Percentiles rank a stretch among this genome's conserved stretches.
phyloP scores from a whole-genome alignment of 2,329 filamentous ascomycete species.

The Botrytis byssoidea region DNA sequence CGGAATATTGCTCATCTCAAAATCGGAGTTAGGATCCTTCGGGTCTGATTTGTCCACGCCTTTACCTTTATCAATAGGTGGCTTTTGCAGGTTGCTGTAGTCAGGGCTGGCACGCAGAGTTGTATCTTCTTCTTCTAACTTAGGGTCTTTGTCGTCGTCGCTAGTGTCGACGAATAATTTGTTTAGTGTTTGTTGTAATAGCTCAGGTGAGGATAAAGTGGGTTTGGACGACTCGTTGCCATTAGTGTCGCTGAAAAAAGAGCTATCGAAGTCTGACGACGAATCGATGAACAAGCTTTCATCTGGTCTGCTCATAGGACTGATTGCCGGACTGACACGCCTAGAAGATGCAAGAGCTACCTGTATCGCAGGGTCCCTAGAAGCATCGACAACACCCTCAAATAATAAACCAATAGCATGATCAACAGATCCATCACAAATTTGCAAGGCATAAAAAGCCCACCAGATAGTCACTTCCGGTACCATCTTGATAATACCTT shows the following conservation, averaged over 20 bases:
- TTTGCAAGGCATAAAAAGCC: constrained; percentile 2
- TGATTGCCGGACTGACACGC: background rate
- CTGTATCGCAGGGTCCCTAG: background rate
- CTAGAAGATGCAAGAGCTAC: background rate
- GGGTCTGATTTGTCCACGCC: background rate
- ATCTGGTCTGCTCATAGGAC: background rate
- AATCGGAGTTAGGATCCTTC: background rate
- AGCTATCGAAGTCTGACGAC: background rate
- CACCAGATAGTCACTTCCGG: constrained; percentile 5
- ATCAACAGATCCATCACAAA: constrained; percentile 1
- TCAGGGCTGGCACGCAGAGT: background rate
- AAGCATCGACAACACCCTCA: constrained; percentile 2
- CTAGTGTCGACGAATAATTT: background rate
- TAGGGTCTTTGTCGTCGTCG: background rate
- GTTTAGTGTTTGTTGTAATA: background rate
- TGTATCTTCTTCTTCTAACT: background rate
- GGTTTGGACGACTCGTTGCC: background rate
- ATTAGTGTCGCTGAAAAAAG: background rate
- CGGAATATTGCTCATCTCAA: background rate
- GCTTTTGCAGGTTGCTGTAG: background rate
- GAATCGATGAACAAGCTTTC: background rate
- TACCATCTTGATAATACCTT: background rate
- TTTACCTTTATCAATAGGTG: background rate
- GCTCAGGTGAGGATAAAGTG: background rate
- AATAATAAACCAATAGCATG: background rate